phyloP scores from a whole-genome alignment of 2,329 filamentous ascomycete species.

The Raffaelea arxii region DNA sequence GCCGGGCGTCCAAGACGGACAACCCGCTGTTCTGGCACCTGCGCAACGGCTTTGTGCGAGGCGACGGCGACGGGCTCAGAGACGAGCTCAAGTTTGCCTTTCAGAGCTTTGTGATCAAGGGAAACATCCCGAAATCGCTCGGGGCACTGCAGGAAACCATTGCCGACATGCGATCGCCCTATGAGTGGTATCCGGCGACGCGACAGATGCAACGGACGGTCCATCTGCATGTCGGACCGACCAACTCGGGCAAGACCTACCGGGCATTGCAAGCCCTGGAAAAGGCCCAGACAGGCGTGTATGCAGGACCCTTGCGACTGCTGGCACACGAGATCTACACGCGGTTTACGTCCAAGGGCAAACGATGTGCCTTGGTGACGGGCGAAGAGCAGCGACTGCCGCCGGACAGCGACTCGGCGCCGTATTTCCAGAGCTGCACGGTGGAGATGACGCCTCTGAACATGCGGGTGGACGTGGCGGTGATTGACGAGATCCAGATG shows the following conservation, averaged over 20 bases:
- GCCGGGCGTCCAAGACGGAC: slow-evolving; percentile 25
- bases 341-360: slow-evolving; percentile 71
- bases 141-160: slow-evolving; percentile 49
- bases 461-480: slow-evolving; percentile 66
- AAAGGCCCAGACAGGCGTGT: slow-evolving; percentile 61
- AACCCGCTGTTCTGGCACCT: slow-evolving; percentile 50
- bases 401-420: slow-evolving; percentile 34
- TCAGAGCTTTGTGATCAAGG: slow-evolving; percentile 51
- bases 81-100: slow-evolving; percentile 59
- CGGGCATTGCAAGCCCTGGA: slow-evolving; percentile 81
- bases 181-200: slow-evolving; percentile 87
- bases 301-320: slow-evolving; percentile 80
- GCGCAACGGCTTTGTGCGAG: slow-evolving; percentile 47
- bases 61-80: slow-evolving; percentile 39
- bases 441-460: slow-evolving; percentile 73
- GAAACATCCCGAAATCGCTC: slow-evolving; percentile 45
- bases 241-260: slow-evolving; percentile 97
- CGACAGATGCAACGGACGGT: slow-evolving; percentile 71
- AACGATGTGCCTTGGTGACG: slow-evolving; percentile 70
- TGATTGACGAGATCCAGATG: slow-evolving; percentile 99
- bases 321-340: slow-evolving; percentile 91
- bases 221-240: slow-evolving; percentile 90
- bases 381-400: slow-evolving; percentile 79
- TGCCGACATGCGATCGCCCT: slow-evolving; percentile 77
- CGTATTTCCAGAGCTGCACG: slow-evolving; percentile 70